Conservation (phyloP, 768 basidiomycete genomes). For the Dendrothele bispora region DNA sequence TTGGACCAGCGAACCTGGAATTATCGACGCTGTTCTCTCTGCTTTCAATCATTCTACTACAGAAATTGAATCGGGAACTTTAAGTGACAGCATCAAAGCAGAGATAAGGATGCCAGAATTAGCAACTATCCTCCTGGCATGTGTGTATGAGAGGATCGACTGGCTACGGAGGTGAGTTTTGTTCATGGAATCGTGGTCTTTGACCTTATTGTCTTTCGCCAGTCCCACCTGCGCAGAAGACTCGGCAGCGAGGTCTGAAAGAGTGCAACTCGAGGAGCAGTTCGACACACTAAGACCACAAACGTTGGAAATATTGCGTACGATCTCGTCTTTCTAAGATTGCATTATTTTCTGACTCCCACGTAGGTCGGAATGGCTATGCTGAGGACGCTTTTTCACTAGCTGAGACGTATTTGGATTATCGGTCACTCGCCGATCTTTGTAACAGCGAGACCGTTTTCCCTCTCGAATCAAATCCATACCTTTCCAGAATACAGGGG, state of each 20-base stretch:
- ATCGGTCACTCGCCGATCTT: constrained; percentile 78
- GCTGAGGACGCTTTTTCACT: constrained; percentile 73
- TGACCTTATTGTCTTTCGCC: background rate
- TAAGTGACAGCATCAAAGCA: constrained; percentile 38
- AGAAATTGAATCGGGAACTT: no score
- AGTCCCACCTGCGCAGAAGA: constrained; percentile 50
- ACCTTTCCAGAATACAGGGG: constrained; percentile 56
- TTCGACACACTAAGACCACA: constrained; percentile 75
- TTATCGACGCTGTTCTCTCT: constrained; percentile 68
- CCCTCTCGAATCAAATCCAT: constrained; percentile 64
- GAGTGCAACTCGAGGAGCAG: constrained; percentile 62
- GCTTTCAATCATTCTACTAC: constrained; percentile 72
- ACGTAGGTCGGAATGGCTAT: constrained; percentile 64
- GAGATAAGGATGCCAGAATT: constrained; percentile 53
- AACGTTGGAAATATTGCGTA: constrained; percentile 79
- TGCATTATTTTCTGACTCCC: constrained; percentile 1
- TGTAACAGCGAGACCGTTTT: constrained; percentile 70
- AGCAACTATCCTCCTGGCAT: constrained; percentile 62
- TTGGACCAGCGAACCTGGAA: constrained; percentile 75
- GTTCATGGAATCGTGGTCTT: background rate
- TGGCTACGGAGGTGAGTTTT: constrained; percentile 60
- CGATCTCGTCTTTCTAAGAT: constrained; percentile 30
- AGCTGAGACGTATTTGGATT: constrained; percentile 87
- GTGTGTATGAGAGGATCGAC: constrained; percentile 64
- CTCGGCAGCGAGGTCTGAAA: constrained; percentile 53